Conservation (phyloP, 768 basidiomycete species). For the Lactarius tabidus region DNA sequence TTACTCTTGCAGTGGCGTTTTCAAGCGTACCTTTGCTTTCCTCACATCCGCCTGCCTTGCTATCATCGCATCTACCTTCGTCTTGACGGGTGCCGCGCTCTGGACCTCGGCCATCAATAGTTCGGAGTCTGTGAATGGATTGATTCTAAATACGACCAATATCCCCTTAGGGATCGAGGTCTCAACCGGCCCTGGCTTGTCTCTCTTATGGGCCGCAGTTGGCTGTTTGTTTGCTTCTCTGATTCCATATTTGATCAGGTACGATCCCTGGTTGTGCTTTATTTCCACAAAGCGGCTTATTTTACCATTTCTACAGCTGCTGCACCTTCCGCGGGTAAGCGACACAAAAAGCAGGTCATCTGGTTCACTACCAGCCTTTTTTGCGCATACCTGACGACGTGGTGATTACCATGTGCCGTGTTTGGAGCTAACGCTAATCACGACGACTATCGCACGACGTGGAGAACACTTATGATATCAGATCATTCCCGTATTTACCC, state of each 20-base stretch:
- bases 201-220: conserved; percentile 72
- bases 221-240: conserved; percentile 60
- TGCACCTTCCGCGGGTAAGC: conserved; percentile 70
- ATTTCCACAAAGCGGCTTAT: background rate
- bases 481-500: conserved; percentile 10
- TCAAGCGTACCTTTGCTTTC: conserved; percentile 62
- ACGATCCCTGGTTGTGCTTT: conserved; percentile 27
- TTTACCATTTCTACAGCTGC: conserved; percentile 44
- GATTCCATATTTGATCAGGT: conserved; percentile 78
- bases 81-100: conserved; percentile 66
- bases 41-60: conserved; percentile 63
- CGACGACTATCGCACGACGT: conserved; percentile 2
- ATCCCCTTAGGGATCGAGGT: conserved; percentile 59
- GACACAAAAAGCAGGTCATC: background rate
- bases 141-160: conserved; percentile 39
- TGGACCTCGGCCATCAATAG: conserved; percentile 77
- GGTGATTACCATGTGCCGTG: conserved; percentile 3
- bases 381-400: background rate
- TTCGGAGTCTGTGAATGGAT: conserved; percentile 52
- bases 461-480: conserved; percentile 19
- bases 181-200: conserved; percentile 57
- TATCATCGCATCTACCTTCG: conserved; percentile 52
- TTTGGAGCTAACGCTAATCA: conserved; percentile 13
- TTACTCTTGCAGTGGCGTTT: conserved; percentile 49
- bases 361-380: background rate